Evolutionary conservation across 805 yeast species (phyloP), one percentile per base, ranked within the genome.

Genomic region (Blastobotrys robertii): DNA sequence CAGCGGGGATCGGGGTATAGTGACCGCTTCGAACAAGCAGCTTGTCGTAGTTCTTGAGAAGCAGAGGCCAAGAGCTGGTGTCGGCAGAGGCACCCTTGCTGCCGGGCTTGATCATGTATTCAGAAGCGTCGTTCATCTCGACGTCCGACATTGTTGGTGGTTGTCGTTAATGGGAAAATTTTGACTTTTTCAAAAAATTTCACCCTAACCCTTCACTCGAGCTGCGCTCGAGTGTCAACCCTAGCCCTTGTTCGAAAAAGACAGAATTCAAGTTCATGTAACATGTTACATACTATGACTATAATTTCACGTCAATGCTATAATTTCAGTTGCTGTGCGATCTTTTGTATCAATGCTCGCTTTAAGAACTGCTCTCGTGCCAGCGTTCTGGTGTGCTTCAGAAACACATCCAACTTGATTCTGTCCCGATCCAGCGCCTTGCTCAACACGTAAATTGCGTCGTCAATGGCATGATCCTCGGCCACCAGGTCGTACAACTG

Each of bases 1-100:
- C 98, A 44, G 90, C 73, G 57, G 97, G 97, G 55, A 88, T 88
- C 54, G 97, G 97, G 37, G 97, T 90, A 65, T 92, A 90, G 64
- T 92, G 98, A 38, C 95, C 95, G 48, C 94, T 81, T 73, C 98
- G 83, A 44, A 92, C 97, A 50, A 88, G 73, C 46, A 92, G 72
- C 68, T 88, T 83, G 72, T 92, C 97, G 67, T 81, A 92, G 72
- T 90, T 81, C 65, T 92, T 92, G 65, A 92, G 73, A 56, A 92
- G 73, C 57, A 92, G 74, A 29, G 98, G 98, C 97, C 97, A 92
- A 55, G 83, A 85, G 46, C 94, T 78, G 46, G 97, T 81, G 66
- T 88, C 92, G 53, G 79, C 78, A 32, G 88, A 69, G 34, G 95
- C 83, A 31, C 53, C 58, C 46, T 80, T 74, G 50, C 78, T 74